Base-by-base conservation (phyloP, 2,329 filamentous ascomycete species). In the Monosporascus sp. region DNA sequence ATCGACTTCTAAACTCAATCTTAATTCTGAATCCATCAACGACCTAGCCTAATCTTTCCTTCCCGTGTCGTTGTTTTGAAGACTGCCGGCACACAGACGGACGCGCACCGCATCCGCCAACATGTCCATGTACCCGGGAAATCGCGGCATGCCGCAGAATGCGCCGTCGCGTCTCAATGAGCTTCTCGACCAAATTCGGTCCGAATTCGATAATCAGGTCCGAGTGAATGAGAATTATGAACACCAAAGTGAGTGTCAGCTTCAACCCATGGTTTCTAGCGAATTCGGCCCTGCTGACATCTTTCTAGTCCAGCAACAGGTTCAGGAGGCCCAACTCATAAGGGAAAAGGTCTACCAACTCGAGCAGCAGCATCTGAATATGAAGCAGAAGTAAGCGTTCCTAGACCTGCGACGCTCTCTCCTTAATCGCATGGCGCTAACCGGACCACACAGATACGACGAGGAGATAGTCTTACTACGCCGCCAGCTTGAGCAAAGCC, bases 261-360 rank as follows among this genome's bases (percentile, higher is more conserved):
- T 49, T n/a, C 38, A 50, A 31, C 52, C 52, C 18, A 35, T 3
- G 47, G 37, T 39, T 38, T 53, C 15, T 48, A n/a, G 15, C n/a
- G 37, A 38, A 47, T 39, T 11, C 37, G 39, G 31, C 51, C 8
- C 27, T 47, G 49, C 63, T 60, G 66, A 66, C 60, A 54, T 54
- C 55, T 52, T 52, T 63, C 61, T 70, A 97, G 94, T 97, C 68
- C 85, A 89, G 54, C 83, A 85, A 48, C 94, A 99, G 70, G 87
- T 97, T 59, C 87, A 93, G 66, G 94, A 99, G 74, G 94, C 97
- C 81, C 90, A 96, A 69, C 82, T 96, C 66, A 90, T 99, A 48
- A 82, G 92, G 58, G 88, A 92, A 68, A 97, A 96, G 73, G 90
- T 99, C 55, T 97, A 90, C 67, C 84, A 89, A 63, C 84, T 99